Evolutionary conservation across 2,329 filamentous ascomycete genomes (phyloP).

Genomic region (Sporothrix phasma): DNA sequence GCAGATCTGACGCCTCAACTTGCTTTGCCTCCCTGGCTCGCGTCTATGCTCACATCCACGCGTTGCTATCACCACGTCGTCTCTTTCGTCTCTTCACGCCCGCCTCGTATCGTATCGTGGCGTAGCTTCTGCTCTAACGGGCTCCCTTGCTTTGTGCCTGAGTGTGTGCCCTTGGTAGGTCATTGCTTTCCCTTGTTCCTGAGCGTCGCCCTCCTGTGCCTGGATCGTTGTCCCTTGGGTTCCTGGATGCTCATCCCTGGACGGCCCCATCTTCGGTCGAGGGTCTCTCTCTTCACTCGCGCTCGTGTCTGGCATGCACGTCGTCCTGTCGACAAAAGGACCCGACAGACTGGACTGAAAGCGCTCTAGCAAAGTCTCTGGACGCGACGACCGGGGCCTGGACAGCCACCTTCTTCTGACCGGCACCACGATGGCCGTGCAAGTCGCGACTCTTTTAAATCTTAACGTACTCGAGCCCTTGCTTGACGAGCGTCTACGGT

Average conservation of each 20-base stretch:
- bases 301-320: too few species aligned
- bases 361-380: background rate
- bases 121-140: background rate
- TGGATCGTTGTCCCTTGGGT: background rate
- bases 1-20: background rate
- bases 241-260: background rate
- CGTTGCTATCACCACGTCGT: background rate
- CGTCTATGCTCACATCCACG: background rate
- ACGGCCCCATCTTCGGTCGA: background rate
- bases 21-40: conserved; percentile 1
- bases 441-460: background rate
- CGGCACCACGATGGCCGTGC: too few species aligned
- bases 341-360: background rate
- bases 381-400: background rate
- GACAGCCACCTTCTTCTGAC: background rate
- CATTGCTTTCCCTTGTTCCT: background rate
- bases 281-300: background rate
- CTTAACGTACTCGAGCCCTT: background rate
- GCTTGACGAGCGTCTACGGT: background rate
- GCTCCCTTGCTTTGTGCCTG: conserved; percentile 3
- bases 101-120: background rate
- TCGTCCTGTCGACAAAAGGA: background rate
- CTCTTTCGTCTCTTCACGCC: background rate
- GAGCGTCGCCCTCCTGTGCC: background rate
- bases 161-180: background rate